phyloP scores from a whole-genome alignment of 202 grass and related monocot genomes.

The Setaria viridis region DNA sequence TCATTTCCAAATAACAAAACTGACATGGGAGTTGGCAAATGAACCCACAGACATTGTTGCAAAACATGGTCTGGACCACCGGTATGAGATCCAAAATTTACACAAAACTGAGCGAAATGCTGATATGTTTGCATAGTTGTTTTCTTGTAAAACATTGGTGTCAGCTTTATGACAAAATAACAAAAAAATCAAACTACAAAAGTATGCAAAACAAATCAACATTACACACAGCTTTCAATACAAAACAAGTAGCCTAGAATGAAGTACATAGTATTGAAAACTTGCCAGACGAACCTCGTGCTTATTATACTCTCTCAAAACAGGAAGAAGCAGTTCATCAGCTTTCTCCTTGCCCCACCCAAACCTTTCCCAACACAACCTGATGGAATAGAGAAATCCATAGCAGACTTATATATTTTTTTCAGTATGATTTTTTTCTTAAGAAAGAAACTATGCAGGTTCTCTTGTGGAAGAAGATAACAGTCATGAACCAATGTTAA shows the following conservation, averaged over 20 bases:
- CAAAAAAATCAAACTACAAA: constrained; percentile 4
- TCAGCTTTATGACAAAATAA: not conserved
- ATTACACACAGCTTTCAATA: constrained; percentile 19
- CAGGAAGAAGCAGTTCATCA: constrained; percentile 90
- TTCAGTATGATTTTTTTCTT: not conserved
- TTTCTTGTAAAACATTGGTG: constrained; percentile 1
- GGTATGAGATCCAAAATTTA: not conserved
- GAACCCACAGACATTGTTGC: not conserved
- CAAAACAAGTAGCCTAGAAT: constrained; percentile 40
- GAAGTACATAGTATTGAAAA: constrained; percentile 31
- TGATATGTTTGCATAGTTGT: not conserved
- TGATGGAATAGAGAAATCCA: constrained; percentile 42
- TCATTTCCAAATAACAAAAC: constrained; percentile 14
- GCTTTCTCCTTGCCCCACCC: constrained; percentile 94
- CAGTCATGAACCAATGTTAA: not conserved
- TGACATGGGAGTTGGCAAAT: constrained; percentile 11
- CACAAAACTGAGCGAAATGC: not conserved
- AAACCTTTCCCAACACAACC: constrained; percentile 96
- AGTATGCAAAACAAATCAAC: constrained; percentile 32
- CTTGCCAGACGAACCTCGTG: constrained; percentile 67
- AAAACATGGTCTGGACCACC: constrained; percentile 35
- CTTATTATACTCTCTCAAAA: constrained; percentile 95
- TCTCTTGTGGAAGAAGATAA: constrained; percentile 9
- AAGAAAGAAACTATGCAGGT: constrained; percentile 10
- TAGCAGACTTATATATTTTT: not conserved